phyloP scores from a whole-genome alignment of 805 yeast genomes.

The Starmerella tilneyi region DNA sequence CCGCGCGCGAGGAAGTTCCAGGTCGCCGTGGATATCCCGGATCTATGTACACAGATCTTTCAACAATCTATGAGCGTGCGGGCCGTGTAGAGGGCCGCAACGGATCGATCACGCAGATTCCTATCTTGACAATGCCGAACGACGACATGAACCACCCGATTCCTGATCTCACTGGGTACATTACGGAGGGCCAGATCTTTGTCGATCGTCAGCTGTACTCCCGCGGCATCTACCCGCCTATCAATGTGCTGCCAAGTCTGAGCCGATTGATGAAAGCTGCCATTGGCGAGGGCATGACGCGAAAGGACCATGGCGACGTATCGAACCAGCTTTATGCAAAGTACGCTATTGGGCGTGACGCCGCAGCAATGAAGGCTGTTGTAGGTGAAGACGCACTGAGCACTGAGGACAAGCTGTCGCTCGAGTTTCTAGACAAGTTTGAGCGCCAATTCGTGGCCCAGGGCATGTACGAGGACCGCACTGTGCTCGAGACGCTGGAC shows the following conservation, averaged over 20 bases:
- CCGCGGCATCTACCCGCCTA: constrained; percentile 98
- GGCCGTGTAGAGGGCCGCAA: constrained; percentile 99
- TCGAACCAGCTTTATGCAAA: constrained; percentile 98
- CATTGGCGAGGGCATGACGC: constrained; percentile 99
- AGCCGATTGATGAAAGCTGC: constrained; percentile 99
- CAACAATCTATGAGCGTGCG: constrained; percentile 98
- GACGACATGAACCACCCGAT: constrained; percentile 99
- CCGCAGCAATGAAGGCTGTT: constrained; percentile 99
- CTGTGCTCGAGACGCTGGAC: constrained; percentile 88
- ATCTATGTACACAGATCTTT: constrained; percentile 99
- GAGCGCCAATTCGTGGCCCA: constrained; percentile 92
- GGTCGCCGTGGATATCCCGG: constrained; percentile 99
- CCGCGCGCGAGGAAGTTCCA: constrained; percentile 99
- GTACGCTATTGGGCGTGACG: constrained; percentile 99
- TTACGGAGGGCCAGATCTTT: constrained; percentile 97
- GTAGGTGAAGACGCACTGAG: constrained; percentile 99
- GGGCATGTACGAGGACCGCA: constrained; percentile 95
- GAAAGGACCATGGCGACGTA: constrained; percentile 99
- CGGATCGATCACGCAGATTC: constrained; percentile 98
- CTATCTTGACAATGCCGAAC: constrained; percentile 98
- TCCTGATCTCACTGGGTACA: constrained; percentile 99
- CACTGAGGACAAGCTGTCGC: constrained; percentile 90
- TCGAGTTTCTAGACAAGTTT: constrained; percentile 95
- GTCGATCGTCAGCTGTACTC: constrained; percentile 93
- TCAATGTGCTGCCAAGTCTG: constrained; percentile 92